These are phyloP conservation scores for Calonectria montana DNA, from an alignment of 2,329 filamentous ascomycete species.

Conservation along the genomic window DNA sequence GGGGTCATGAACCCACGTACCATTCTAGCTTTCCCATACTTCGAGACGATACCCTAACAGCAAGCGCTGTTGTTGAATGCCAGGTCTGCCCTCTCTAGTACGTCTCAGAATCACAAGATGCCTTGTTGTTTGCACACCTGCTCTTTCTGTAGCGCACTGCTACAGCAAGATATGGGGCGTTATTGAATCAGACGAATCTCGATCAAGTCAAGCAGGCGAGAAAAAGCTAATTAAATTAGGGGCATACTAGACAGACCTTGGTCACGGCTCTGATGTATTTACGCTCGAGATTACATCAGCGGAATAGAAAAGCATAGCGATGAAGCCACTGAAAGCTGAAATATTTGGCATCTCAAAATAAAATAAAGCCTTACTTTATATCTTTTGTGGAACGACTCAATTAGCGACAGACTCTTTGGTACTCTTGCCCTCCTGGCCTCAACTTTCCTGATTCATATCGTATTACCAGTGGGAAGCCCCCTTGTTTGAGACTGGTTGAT, in stretches of 20 bases:
- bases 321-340: neutral
- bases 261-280: neutral
- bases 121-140: neutral
- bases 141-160: neutral
- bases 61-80: neutral
- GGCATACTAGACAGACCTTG: neutral
- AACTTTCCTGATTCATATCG: neutral
- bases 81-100: neutral
- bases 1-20: neutral
- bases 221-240: neutral
- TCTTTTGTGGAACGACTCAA: neutral
- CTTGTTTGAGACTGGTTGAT: neutral
- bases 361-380: neutral
- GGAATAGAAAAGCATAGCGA: neutral
- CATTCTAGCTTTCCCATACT: neutral
- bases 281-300: neutral
- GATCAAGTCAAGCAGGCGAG: neutral
- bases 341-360: neutral
- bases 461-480: neutral
- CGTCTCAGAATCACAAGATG: neutral
- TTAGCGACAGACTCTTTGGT: neutral
- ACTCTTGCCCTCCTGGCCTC: neutral
- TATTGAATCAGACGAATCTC: neutral
- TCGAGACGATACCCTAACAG: neutral
- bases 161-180: neutral